These are phyloP conservation scores for Fraxinus albicans DNA, from an alignment of 305 asterid species.

Conservation along the genomic window DNA sequence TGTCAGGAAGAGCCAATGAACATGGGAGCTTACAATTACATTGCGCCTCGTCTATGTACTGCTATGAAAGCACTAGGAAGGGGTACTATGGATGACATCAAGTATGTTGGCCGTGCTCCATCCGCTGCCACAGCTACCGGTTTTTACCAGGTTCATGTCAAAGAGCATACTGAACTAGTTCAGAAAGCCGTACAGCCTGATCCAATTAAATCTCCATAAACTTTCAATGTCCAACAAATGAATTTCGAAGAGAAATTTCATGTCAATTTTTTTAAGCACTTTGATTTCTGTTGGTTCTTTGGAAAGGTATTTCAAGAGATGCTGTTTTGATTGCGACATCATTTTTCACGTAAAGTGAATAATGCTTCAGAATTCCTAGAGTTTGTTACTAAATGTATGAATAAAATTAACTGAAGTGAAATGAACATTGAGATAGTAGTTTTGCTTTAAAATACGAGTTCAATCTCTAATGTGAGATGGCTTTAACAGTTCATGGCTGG, in stretches of 20 bases:
- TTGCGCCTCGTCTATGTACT: constrained; percentile 77
- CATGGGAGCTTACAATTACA: constrained; percentile 88
- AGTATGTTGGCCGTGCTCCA: constrained; percentile 80
- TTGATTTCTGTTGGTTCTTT: background rate
- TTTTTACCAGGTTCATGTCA: constrained; percentile 61
- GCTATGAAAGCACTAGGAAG: constrained; percentile 71
- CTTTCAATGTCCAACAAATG: background rate
- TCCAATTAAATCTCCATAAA: constrained; percentile 32
- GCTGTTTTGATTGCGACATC: background rate
- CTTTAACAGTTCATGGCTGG: background rate
- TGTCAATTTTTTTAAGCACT: background rate
- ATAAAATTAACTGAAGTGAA: background rate
- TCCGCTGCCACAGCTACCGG: constrained; percentile 99
- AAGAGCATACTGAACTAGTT: constrained; percentile 70
- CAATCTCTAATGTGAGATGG: background rate
- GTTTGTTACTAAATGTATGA: background rate
- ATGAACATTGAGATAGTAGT: background rate
- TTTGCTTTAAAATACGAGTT: background rate
- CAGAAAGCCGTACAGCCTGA: constrained; percentile 73
- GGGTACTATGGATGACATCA: constrained; percentile 68
- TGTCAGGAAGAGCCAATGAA: constrained; percentile 98
- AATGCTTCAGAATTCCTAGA: background rate
- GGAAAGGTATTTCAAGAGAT: background rate
- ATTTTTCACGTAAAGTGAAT: background rate
- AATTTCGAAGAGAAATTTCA: background rate